A percentile compares a stretch with the other conserved stretches of the same genome.
Evolutionary conservation across 352 stramenopile species (phyloP).

Genomic region (Pythium vanterpoolii): DNA sequence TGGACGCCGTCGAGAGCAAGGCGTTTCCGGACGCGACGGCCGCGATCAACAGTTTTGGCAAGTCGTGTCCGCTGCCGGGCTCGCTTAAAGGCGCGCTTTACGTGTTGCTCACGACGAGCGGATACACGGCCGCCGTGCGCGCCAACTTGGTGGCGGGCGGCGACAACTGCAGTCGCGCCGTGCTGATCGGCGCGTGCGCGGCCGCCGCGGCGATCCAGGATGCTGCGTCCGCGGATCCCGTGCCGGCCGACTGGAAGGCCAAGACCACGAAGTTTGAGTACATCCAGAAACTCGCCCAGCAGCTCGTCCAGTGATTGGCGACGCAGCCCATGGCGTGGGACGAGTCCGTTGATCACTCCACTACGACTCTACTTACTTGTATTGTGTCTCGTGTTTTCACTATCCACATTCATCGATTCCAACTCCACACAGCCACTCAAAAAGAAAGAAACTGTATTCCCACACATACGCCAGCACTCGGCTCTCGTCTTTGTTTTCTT

Average conservation of each 20-base stretch:
- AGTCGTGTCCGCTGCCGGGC: conserved; percentile 53
- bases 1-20: conserved; percentile 42
- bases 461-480: no score
- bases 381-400: neutral
- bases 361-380: neutral
- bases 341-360: neutral
- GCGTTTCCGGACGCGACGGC: conserved; percentile 39
- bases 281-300: conserved; percentile 34
- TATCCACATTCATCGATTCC: neutral
- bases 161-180: conserved; percentile 70
- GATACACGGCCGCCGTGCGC: conserved; percentile 45
- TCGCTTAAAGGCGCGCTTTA: conserved; percentile 56
- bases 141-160: conserved; percentile 56
- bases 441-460: no score
- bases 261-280: conserved; percentile 44
- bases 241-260: conserved; percentile 46
- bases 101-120: conserved; percentile 45
- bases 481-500: conserved; percentile 13
- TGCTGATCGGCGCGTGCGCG: conserved; percentile 52
- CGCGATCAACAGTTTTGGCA: conserved; percentile 50
- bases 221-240: conserved; percentile 7
- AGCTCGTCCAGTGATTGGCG: conserved; percentile 39
- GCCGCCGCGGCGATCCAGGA: conserved; percentile 31
- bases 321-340: no score
- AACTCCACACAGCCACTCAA: no score